Conservation (phyloP, 441 rosid genomes). For the Cnidoscolus chayamansa region DNA sequence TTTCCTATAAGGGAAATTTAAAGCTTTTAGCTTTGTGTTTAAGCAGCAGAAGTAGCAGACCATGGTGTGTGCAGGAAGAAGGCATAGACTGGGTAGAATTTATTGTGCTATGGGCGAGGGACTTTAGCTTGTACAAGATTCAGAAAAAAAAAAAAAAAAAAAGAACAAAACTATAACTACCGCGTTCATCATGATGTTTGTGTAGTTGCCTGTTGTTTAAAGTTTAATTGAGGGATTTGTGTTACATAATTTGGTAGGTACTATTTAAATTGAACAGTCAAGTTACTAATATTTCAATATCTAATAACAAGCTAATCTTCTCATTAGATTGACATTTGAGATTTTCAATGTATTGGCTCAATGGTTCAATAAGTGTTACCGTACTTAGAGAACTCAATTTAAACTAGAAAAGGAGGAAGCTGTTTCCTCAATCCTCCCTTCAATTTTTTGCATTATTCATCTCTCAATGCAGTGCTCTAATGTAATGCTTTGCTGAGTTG, state of each 20-base stretch:
- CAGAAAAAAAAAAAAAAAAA: not conserved
- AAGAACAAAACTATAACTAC: not conserved
- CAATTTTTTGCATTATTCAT: not conserved
- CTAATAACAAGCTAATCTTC: not conserved
- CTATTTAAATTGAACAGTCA: no score
- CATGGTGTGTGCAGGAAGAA: not conserved
- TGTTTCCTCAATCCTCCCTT: not conserved
- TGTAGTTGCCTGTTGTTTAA: not conserved
- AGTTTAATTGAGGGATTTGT: not conserved
- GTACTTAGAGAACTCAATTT: no score
- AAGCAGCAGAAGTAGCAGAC: not conserved
- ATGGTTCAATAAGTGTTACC: not conserved
- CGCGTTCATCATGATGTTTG: not conserved
- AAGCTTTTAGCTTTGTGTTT: slow-evolving; percentile 3
- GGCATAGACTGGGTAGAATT: not conserved
- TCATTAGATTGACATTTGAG: not conserved
- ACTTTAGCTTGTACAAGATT: not conserved
- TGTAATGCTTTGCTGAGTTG: not conserved
- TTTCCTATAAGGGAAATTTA: not conserved
- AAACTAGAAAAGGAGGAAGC: no score
- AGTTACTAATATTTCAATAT: not conserved
- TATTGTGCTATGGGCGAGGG: not conserved
- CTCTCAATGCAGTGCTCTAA: not conserved
- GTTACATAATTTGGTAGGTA: not conserved
- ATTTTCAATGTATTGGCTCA: not conserved